These are phyloP conservation scores for Sporothrix variecibatus DNA, from an alignment of 2,329 filamentous ascomycete genomes.

Conservation along the genomic window DNA sequence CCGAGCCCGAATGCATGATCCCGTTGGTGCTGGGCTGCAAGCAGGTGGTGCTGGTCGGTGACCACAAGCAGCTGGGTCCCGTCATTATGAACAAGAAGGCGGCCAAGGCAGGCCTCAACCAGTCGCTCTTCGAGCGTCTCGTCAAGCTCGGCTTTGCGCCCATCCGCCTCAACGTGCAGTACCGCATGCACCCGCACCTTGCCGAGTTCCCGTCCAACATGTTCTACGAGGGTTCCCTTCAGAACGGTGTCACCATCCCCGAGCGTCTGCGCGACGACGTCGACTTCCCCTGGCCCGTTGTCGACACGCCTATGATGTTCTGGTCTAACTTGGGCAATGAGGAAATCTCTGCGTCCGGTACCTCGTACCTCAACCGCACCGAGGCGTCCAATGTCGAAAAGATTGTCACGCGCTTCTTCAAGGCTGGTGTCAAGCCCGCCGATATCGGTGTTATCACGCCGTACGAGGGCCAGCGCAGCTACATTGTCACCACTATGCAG, in stretches of 20 bases:
- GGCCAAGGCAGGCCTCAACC: constrained; percentile 94
- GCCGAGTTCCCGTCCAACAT: constrained; percentile 98
- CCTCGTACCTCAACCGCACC: constrained; percentile 95
- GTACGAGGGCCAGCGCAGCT: constrained; percentile 97
- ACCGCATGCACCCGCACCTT: constrained; percentile 97
- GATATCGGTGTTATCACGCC: constrained; percentile 98
- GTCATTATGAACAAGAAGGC: constrained; percentile 99
- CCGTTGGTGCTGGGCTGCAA: constrained; percentile 96
- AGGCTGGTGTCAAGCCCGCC: constrained; percentile 89
- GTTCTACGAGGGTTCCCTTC: constrained; percentile 97
- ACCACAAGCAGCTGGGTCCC: constrained; percentile 95
- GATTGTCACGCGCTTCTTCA: constrained; percentile 97
- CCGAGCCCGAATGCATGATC: constrained; percentile 98
- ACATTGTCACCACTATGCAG: constrained; percentile 99
- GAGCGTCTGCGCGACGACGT: constrained; percentile 89
- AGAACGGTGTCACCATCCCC: constrained; percentile 91
- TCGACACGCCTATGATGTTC: constrained; percentile 98
- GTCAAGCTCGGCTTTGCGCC: constrained; percentile 89
- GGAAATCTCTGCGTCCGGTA: constrained; percentile 96
- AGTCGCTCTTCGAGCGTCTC: constrained; percentile 96
- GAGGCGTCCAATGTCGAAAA: constrained; percentile 98
- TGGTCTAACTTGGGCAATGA: constrained; percentile 98
- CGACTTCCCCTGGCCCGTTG: constrained; percentile 96
- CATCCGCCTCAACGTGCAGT: constrained; percentile 93
- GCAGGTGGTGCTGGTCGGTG: constrained; percentile 96